Evolutionary conservation across 2,329 filamentous ascomycete genomes (phyloP).

Genomic region (Davidsoniella virescens): DNA sequence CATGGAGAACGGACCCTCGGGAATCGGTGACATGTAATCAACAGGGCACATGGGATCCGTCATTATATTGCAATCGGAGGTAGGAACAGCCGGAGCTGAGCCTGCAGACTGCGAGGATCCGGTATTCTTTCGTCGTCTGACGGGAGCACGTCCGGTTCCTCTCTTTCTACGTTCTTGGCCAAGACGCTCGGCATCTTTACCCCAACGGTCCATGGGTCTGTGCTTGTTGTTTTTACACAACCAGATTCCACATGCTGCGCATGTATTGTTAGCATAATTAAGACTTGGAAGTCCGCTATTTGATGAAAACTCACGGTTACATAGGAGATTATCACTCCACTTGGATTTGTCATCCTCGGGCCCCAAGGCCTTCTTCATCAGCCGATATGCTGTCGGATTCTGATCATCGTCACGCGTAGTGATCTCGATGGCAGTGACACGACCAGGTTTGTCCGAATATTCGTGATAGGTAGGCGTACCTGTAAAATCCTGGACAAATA

Average conservation of each 20-base stretch:
- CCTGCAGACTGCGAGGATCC: slow-evolving; percentile 21
- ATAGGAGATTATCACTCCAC: slow-evolving; percentile 62
- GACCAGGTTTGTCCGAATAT: slow-evolving; percentile 55
- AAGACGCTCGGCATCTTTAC: slow-evolving; percentile 40
- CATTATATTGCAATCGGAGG: slow-evolving; percentile 37
- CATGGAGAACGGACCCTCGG: not conserved
- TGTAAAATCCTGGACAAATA: slow-evolving; percentile 61
- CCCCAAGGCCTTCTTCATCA: slow-evolving; percentile 60
- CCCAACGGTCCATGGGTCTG: slow-evolving; percentile 73
- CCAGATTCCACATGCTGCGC: slow-evolving; percentile 74
- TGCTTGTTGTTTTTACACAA: slow-evolving; percentile 75
- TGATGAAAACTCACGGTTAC: slow-evolving; percentile 53
- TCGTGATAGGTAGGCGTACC: slow-evolving; percentile 56
- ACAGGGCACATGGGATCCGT: slow-evolving; percentile 36
- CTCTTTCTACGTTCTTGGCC: slow-evolving; percentile 35
- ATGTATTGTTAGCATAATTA: slow-evolving; percentile 18
- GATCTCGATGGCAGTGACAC: slow-evolving; percentile 58
- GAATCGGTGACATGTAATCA: slow-evolving; percentile 19
- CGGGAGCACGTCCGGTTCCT: slow-evolving; percentile 24
- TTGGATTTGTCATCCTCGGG: slow-evolving; percentile 44
- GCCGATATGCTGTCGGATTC: slow-evolving; percentile 49
- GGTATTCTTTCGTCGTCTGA: slow-evolving; percentile 33
- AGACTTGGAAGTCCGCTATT: slow-evolving; percentile 13
- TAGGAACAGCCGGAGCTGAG: slow-evolving; percentile 21
- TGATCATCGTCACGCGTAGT: slow-evolving; percentile 46